These are phyloP conservation scores for Stagonosporopsis chrysanthemi DNA, from an alignment of 2,329 filamentous ascomycete species.

Conservation along the genomic window DNA sequence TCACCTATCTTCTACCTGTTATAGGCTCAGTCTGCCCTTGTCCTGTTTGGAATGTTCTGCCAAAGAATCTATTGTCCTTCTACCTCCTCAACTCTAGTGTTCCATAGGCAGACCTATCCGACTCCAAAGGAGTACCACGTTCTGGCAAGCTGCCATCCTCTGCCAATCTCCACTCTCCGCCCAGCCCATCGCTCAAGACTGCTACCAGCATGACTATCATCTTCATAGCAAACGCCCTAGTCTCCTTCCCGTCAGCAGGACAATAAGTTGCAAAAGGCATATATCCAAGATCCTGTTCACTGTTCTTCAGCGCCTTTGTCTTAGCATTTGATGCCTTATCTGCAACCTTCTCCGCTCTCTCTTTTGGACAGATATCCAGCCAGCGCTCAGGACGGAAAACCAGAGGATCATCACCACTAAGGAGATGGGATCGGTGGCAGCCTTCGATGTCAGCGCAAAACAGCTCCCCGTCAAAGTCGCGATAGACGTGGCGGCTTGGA, in stretches of 20 bases:
- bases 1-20: no score
- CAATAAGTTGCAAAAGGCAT: slow-evolving; percentile 20
- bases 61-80: no score
- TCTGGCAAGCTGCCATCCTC: not conserved
- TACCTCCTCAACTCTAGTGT: not conserved
- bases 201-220: slow-evolving; percentile 21
- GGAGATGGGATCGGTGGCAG: slow-evolving; percentile 33
- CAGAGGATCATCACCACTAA: slow-evolving; percentile 40
- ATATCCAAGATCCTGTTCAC: not conserved
- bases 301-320: not conserved
- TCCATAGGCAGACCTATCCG: not conserved
- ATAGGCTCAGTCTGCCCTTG: no score
- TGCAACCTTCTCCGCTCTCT: not conserved
- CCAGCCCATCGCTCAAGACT: slow-evolving; percentile 11
- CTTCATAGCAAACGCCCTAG: slow-evolving; percentile 20
- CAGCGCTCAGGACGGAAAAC: slow-evolving; percentile 44
- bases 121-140: not conserved
- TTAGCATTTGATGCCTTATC: no score
- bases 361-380: slow-evolving; percentile 13
- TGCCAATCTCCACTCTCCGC: slow-evolving; percentile 9
- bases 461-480: slow-evolving; percentile 36
- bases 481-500: slow-evolving; percentile 58
- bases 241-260: slow-evolving; percentile 11
- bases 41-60: no score
- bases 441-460: slow-evolving; percentile 46